Percentiles rank a stretch among this genome's conserved stretches.
Conservation (phyloP, 129 eudicot species). For the Pseudognaphalium luteoalbum region DNA sequence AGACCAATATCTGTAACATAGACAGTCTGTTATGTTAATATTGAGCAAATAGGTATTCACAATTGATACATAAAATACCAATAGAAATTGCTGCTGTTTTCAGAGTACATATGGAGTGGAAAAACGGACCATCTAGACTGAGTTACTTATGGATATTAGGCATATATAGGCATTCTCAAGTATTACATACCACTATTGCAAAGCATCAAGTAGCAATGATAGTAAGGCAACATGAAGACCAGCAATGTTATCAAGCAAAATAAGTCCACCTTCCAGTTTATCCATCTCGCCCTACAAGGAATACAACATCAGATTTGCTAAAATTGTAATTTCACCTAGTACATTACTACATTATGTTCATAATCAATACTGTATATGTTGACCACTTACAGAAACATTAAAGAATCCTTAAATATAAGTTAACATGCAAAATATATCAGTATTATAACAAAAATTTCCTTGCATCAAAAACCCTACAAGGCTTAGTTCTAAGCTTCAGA, state of each 20-base stretch:
- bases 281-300: conserved; percentile 83
- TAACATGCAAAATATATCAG: neutral
- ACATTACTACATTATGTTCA: neutral
- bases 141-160: conserved; percentile 18
- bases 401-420: neutral
- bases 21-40: conserved; percentile 7
- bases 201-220: conserved; percentile 97
- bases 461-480: conserved; percentile 3
- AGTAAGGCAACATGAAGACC: conserved; percentile 96
- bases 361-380: neutral
- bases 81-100: neutral
- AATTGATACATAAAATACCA: neutral
- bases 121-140: conserved; percentile 5
- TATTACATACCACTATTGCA: conserved; percentile 65
- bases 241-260: conserved; percentile 83
- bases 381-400: neutral
- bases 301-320: conserved; percentile 11
- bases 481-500: neutral
- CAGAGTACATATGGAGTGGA: neutral
- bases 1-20: neutral
- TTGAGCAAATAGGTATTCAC: neutral
- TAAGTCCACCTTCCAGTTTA: conserved; percentile 99
- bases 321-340: conserved; percentile 1
- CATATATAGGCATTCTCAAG: conserved; percentile 16
- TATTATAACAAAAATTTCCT: neutral